Evolutionary conservation across 495 filamentous ascomycete species (phyloP).

Genomic region (Rostrohypoxylon terebratum): DNA sequence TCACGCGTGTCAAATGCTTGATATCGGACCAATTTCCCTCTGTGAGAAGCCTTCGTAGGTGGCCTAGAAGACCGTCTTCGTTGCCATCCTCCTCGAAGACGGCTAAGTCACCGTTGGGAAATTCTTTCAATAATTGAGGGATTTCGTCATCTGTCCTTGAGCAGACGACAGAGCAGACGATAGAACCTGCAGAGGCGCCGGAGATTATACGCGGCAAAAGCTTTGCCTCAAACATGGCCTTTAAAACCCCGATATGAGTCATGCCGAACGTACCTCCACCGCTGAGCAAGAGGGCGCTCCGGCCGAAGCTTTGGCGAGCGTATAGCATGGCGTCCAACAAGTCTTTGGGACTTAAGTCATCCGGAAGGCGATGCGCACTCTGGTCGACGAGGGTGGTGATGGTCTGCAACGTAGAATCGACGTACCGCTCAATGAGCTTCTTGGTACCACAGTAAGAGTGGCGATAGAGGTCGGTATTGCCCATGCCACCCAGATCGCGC

Average conservation of each 20-base stretch:
- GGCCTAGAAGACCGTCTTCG: slow-evolving; percentile 74
- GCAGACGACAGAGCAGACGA: slow-evolving; percentile 88
- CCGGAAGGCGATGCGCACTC: slow-evolving; percentile 61
- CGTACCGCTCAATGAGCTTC: slow-evolving; percentile 85
- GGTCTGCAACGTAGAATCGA: slow-evolving; percentile 78
- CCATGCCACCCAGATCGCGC: slow-evolving; percentile 87
- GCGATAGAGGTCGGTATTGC: slow-evolving; percentile 81
- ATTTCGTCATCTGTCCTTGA: slow-evolving; percentile 88
- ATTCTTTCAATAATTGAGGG: slow-evolving; percentile 74
- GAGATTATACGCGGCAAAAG: slow-evolving; percentile 92
- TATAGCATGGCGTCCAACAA: slow-evolving; percentile 78
- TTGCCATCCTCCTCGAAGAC: slow-evolving; percentile 83
- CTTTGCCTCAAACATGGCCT: slow-evolving; percentile 78
- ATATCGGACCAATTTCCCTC: slow-evolving; percentile 87
- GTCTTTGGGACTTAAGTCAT: slow-evolving; percentile 70
- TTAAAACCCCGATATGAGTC: slow-evolving; percentile 95
- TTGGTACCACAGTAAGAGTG: slow-evolving; percentile 91
- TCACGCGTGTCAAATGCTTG: slow-evolving; percentile 79
- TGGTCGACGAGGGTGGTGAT: slow-evolving; percentile 76
- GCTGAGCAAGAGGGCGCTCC: slow-evolving; percentile 86
- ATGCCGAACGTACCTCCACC: slow-evolving; percentile 96
- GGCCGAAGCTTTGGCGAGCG: slow-evolving; percentile 86
- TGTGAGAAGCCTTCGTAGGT: slow-evolving; percentile 80
- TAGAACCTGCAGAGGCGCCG: slow-evolving; percentile 93
- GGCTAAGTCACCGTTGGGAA: slow-evolving; percentile 82